Percentiles rank a stretch among this genome's conserved stretches.
These are phyloP conservation scores for Aspergillus funiculosus DNA, from an alignment of 495 filamentous ascomycete species.

Conservation along the genomic window DNA sequence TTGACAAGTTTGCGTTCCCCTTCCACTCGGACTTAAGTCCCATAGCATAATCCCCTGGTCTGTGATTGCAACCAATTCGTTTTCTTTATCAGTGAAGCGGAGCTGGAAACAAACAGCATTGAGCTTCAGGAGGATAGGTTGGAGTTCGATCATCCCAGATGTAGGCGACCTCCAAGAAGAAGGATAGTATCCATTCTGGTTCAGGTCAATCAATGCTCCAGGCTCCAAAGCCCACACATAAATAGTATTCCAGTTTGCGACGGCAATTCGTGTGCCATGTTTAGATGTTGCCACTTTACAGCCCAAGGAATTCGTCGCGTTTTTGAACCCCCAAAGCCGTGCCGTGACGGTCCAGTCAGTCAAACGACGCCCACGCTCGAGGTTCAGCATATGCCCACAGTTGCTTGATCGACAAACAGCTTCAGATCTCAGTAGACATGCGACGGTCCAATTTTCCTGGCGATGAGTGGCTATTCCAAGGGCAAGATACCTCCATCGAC, in stretches of 20 bases:
- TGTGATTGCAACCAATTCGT: constrained; percentile 41
- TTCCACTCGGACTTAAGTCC: constrained; percentile 26
- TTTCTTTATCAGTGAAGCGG: constrained; percentile 33
- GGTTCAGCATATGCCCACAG: constrained; percentile 38
- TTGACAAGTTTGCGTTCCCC: constrained; percentile 9
- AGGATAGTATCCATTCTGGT: constrained; percentile 29
- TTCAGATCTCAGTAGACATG: constrained; percentile 36
- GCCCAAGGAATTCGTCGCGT: constrained; percentile 34
- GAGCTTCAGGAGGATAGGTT: constrained; percentile 30
- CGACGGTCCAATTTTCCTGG: constrained; percentile 37
- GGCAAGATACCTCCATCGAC: constrained; percentile 40
- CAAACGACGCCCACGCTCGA: constrained; percentile 38
- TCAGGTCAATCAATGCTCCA: constrained; percentile 25
- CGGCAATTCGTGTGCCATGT: constrained; percentile 36
- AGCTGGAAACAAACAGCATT: constrained; percentile 41
- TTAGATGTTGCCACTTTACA: constrained; percentile 39
- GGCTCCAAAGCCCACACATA: constrained; percentile 44
- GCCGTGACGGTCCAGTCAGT: constrained; percentile 35
- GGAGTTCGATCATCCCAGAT: constrained; percentile 25
- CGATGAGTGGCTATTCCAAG: constrained; percentile 38
- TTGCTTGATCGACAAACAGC: constrained; percentile 14
- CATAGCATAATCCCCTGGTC: constrained; percentile 42
- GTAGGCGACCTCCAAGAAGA: constrained; percentile 20
- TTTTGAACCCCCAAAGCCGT: constrained; percentile 37
- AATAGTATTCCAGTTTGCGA: constrained; percentile 42